phyloP scores from a whole-genome alignment of 169 alveolate species.

The Plasmodium malariae region DNA sequence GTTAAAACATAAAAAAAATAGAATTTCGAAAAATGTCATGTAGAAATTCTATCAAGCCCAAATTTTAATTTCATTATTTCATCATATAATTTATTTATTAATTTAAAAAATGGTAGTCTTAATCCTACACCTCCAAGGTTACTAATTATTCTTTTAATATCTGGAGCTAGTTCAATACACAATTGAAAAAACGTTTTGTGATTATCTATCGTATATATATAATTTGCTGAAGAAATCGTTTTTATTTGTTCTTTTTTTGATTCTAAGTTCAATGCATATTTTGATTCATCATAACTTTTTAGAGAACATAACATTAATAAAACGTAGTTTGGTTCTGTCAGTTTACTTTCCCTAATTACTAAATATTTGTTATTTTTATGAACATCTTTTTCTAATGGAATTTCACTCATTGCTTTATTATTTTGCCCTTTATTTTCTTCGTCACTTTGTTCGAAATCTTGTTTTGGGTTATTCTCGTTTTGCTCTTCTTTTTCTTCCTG shows the following conservation, averaged over 20 bases:
- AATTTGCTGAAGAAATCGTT: slow-evolving; percentile 9
- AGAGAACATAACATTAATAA: slow-evolving; percentile 43
- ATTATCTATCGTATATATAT: slow-evolving; percentile 31
- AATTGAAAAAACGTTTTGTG: slow-evolving; percentile 64
- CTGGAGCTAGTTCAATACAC: slow-evolving; percentile 53
- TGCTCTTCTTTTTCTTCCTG: slow-evolving; percentile 18
- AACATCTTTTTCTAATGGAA: slow-evolving; percentile 14
- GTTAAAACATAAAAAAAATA: slow-evolving; percentile 29
- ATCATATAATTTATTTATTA: slow-evolving; percentile 40
- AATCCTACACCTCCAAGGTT: slow-evolving; percentile 44
- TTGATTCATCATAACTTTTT: slow-evolving; percentile 21
- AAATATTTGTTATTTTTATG: slow-evolving; percentile 12
- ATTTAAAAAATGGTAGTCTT: slow-evolving; percentile 27
- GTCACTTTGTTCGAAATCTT: background rate
- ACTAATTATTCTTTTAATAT: slow-evolving; percentile 43
- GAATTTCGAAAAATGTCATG: background rate
- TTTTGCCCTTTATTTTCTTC: background rate
- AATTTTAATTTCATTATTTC: slow-evolving; percentile 55
- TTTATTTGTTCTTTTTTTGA: slow-evolving; percentile 38
- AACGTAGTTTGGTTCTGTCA: slow-evolving; percentile 24
- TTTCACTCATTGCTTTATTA: background rate
- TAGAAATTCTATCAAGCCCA: slow-evolving; percentile 41
- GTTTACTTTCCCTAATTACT: slow-evolving; percentile 19
- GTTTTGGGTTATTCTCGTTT: background rate
- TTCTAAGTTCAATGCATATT: slow-evolving; percentile 40